Conservation (phyloP, 2,329 filamentous ascomycete species). For the Pseudocercospora cruenta region DNA sequence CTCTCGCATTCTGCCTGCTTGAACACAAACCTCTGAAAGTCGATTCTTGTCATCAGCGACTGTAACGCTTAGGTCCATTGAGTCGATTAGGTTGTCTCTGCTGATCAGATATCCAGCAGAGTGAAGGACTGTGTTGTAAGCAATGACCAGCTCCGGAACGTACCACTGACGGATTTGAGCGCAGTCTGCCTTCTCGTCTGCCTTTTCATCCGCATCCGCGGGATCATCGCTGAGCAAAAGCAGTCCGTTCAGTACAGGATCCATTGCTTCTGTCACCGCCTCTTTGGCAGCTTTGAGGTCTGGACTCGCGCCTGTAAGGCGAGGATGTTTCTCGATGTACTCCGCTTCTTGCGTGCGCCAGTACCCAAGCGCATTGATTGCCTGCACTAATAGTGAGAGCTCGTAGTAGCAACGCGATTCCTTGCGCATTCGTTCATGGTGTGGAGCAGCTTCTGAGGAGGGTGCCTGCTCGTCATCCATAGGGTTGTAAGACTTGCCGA, state of each 20-base stretch:
- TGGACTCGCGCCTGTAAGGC: conserved; percentile 28
- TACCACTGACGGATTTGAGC: conserved; percentile 72
- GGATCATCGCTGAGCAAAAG: conserved; percentile 33
- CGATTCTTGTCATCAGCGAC: conserved; percentile 62
- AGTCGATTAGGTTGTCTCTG: conserved; percentile 76
- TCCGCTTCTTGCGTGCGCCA: conserved; percentile 49
- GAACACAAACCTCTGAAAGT: conserved; percentile 43
- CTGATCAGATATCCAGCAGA: conserved; percentile 74
- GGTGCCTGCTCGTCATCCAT: conserved; percentile 31
- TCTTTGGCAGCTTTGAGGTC: conserved; percentile 45
- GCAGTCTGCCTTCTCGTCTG: conserved; percentile 64
- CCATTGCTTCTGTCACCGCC: conserved; percentile 44
- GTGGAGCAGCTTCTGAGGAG: conserved; percentile 22
- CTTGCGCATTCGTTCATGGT: conserved; percentile 30
- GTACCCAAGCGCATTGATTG: conserved; percentile 47
- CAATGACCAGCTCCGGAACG: conserved; percentile 82
- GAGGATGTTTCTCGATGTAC: conserved; percentile 34
- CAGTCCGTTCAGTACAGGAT: conserved; percentile 39
- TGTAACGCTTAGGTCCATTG: conserved; percentile 80
- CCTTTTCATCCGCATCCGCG: conserved; percentile 55
- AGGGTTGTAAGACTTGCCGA: conserved; percentile 48
- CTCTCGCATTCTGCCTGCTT: conserved; percentile 49
- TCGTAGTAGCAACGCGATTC: conserved; percentile 46
- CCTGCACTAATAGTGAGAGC: conserved; percentile 47
- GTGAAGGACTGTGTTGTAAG: conserved; percentile 80